Percentiles rank a stretch among this genome's conserved stretches.
Conservation (phyloP, 768 basidiomycete species). For the Hypholoma fasciculare region DNA sequence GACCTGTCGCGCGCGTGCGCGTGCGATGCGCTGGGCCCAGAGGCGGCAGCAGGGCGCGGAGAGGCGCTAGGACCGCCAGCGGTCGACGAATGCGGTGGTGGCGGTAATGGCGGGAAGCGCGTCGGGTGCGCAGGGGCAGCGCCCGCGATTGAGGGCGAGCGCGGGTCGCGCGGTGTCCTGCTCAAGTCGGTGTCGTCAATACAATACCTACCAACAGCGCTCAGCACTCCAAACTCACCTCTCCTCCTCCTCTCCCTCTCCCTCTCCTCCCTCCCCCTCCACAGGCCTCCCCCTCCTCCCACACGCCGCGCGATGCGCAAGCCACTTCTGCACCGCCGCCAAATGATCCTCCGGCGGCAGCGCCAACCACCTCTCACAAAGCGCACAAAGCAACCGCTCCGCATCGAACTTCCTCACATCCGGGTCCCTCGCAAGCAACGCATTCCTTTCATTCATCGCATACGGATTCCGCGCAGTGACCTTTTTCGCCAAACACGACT, state of each 20-base stretch:
- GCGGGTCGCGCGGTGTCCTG: no score
- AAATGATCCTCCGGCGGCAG: conserved; percentile 63
- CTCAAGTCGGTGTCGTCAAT: no score
- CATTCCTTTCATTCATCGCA: conserved; percentile 61
- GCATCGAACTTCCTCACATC: conserved; percentile 76
- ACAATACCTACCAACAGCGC: no score
- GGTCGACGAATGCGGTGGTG: no score
- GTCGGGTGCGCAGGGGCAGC: no score
- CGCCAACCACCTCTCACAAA: conserved; percentile 69
- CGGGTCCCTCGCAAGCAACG: conserved; percentile 61
- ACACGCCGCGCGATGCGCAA: conserved; percentile 59
- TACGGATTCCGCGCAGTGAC: conserved; percentile 56
- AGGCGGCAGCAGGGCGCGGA: no score
- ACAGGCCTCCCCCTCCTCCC: conserved; percentile 17
- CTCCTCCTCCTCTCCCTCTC: no score
- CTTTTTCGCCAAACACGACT: conserved; percentile 80
- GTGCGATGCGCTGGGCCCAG: background rate
- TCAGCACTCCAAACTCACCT: no score
- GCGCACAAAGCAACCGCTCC: conserved; percentile 67
- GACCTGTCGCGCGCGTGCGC: background rate
- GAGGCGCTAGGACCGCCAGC: no score
- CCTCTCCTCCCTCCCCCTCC: no score
- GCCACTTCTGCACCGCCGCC: conserved; percentile 65
- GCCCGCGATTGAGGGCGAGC: no score
- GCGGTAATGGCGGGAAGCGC: no score